phyloP scores from a whole-genome alignment of 2,329 filamentous ascomycete species.

The Colletotrichum somersetense region DNA sequence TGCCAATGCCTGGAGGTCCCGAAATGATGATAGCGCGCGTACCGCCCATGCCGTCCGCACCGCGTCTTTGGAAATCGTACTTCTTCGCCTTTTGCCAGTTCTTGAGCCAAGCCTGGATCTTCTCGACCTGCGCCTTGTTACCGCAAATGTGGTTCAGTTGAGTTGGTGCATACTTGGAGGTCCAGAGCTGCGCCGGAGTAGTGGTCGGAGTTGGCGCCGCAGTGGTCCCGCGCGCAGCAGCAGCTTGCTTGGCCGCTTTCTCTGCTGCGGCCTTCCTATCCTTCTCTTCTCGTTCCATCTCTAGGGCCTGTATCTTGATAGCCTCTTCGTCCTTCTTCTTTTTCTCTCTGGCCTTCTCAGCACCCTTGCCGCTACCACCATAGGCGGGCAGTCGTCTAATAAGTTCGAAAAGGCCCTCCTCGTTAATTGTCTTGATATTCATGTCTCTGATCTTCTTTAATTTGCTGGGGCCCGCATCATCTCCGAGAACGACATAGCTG shows the following conservation, averaged over 20 bases:
- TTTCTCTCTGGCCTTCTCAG: conserved; percentile 87
- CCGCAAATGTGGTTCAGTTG: conserved; percentile 90
- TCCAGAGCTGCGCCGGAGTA: conserved; percentile 78
- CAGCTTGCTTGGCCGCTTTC: conserved; percentile 65
- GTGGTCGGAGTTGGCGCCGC: conserved; percentile 56
- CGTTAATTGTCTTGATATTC: conserved; percentile 91
- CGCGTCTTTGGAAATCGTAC: conserved; percentile 83
- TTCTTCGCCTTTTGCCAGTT: conserved; percentile 85
- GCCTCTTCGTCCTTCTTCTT: conserved; percentile 87
- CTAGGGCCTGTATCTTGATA: conserved; percentile 81
- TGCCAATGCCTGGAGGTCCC: conserved; percentile 95
- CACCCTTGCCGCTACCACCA: conserved; percentile 89
- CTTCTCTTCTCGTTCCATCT: conserved; percentile 88
- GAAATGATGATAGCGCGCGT: conserved; percentile 95
- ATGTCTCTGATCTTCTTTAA: conserved; percentile 85
- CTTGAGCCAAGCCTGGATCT: conserved; percentile 87
- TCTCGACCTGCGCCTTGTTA: conserved; percentile 92
- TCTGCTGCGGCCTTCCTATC: conserved; percentile 64
- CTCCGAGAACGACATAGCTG: conserved; percentile 90
- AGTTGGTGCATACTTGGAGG: conserved; percentile 93
- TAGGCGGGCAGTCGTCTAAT: conserved; percentile 85
- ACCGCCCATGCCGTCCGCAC: conserved; percentile 84
- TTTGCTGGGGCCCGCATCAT: conserved; percentile 94
- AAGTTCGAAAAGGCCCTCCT: conserved; percentile 89
- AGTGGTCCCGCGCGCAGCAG: conserved; percentile 57